Base-by-base conservation (phyloP, 352 stramenopile genomes). In the Phytophthora ramorum region DNA sequence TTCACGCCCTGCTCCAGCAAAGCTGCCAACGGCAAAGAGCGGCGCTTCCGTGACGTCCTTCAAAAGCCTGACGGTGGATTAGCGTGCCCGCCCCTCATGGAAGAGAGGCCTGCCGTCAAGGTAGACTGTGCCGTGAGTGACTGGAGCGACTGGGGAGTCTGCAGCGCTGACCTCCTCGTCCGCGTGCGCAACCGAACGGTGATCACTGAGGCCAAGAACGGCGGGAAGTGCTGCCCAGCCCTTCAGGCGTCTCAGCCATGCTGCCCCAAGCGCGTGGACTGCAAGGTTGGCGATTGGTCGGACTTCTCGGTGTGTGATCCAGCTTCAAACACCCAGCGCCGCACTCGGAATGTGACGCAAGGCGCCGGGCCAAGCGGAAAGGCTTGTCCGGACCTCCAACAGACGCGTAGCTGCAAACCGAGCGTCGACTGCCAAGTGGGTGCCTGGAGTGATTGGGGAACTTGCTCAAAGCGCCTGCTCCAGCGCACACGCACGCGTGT, bases 381-480 rank as follows among this genome's bases (percentile, higher is more conserved):
- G 50, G 35, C 48, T 12, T 90, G 81, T 52, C 75, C 81, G 0
- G 51, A 47, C 8, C 66, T 87, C 2, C 55, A 74, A 7, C 62
- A 89, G 22, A 59, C 48, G 4, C 44, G 68, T 12, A 67, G 69
- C 24, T 91, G 82, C 54, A 72, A 60, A 7, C 71, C 78, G 0
- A 62, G 71, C 13, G 53, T 90, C 0, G 78, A 91, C 66, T 93
- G 85, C 49, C 63, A 83, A 44, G 73, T 90, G 14, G 78, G 79
- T n/a, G 71, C 85, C 14, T 93, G 80, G 80, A 52, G 66, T 3
- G 57, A 57, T 20, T 88, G 69, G 47, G 70, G 75, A 9, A 35
- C 26, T 1, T 91, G 81, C 50, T 75, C 63, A 28, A 58, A 41
- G 10, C 46, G 51, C 2, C 85, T 55, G 1, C 78, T 73, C 57